These are phyloP conservation scores for Heliocybe sulcata DNA, from an alignment of 1,284 basidiomycete species.

Conservation along the genomic window DNA sequence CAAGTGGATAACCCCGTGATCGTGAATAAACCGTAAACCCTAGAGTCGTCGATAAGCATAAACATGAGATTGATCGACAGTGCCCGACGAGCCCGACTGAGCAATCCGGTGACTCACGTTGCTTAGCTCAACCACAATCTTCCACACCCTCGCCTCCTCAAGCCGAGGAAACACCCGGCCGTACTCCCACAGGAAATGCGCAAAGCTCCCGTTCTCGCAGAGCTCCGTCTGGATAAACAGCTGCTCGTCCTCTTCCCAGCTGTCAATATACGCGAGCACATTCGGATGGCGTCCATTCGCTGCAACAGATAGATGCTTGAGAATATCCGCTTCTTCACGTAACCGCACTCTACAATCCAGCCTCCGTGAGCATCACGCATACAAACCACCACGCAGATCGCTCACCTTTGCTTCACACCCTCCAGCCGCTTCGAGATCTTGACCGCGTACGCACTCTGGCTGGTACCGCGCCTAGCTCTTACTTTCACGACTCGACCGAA, in stretches of 20 bases:
- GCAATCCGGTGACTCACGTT: slow-evolving; percentile 64
- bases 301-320: slow-evolving; percentile 69
- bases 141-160: slow-evolving; percentile 96
- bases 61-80: background rate
- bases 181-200: slow-evolving; percentile 90
- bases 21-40: slow-evolving; percentile 90
- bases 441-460: slow-evolving; percentile 72
- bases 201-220: slow-evolving; percentile 89
- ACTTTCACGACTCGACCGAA: slow-evolving; percentile 96
- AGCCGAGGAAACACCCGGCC: slow-evolving; percentile 79
- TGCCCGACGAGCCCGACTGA: background rate
- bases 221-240: slow-evolving; percentile 94
- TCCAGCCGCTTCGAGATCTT: slow-evolving; percentile 94
- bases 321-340: slow-evolving; percentile 92
- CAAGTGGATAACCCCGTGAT: slow-evolving; percentile 86
- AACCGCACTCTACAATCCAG: slow-evolving; percentile 60
- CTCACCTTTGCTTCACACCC: slow-evolving; percentile 86
- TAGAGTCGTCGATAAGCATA: slow-evolving; percentile 20
- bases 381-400: background rate
- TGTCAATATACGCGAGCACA: slow-evolving; percentile 88
- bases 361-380: background rate
- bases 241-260: slow-evolving; percentile 93
- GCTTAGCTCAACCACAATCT: slow-evolving; percentile 88
- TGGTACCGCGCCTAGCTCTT: slow-evolving; percentile 33
- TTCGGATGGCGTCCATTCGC: slow-evolving; percentile 46